Percentiles rank a stretch among this genome's conserved stretches.
phyloP scores from a whole-genome alignment of 1,284 basidiomycete species.

The Apiotrichum brassicae region DNA sequence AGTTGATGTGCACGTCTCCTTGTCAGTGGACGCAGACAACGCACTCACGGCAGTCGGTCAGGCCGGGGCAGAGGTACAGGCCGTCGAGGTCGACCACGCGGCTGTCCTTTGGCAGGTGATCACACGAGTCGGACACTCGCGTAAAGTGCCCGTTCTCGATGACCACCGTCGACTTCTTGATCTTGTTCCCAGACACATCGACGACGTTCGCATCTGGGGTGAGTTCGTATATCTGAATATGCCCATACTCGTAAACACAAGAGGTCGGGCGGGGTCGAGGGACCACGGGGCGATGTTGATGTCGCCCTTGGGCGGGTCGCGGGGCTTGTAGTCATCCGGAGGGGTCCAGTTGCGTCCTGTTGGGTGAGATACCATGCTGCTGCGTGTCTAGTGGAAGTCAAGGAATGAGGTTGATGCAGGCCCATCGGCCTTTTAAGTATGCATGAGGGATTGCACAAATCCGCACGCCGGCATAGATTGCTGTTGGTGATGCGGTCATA shows the following conservation, averaged over 20 bases:
- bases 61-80: constrained; percentile 19
- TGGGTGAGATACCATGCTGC: background rate
- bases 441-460: too few species aligned
- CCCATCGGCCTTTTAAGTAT: too few species aligned
- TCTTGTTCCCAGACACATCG: constrained; percentile 15
- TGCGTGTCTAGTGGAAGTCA: too few species aligned
- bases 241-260: constrained; percentile 6
- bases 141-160: constrained; percentile 17
- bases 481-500: too few species aligned
- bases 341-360: background rate
- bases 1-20: constrained; percentile 23
- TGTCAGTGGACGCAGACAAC: background rate
- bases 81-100: constrained; percentile 14
- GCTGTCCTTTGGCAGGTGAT: background rate
- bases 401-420: too few species aligned
- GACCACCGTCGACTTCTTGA: constrained; percentile 6
- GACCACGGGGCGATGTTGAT: constrained; percentile 10
- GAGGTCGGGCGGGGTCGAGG: background rate
- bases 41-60: constrained; percentile 17
- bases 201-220: constrained; percentile 19
- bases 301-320: constrained; percentile 9
- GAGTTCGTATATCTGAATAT: background rate
- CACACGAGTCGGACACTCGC: background rate
- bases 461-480: too few species aligned
- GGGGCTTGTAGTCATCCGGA: background rate